Conservation (phyloP, 1,139 yeast species). For the Sugiyamaella xylanicola region DNA sequence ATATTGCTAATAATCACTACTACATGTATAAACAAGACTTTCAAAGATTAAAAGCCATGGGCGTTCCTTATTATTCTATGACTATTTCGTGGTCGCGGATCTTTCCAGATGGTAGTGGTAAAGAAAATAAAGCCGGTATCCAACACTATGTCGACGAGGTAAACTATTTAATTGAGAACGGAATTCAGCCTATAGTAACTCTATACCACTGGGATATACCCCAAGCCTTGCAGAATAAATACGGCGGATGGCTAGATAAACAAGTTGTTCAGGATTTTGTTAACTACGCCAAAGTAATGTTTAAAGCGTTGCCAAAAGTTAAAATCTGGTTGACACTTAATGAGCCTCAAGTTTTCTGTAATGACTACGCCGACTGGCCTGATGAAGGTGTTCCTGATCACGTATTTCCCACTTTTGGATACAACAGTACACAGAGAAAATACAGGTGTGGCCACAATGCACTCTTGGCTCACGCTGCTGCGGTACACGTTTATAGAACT, state of each 20-base stretch:
- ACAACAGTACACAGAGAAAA: conserved; percentile 24
- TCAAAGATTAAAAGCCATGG: conserved; percentile 43
- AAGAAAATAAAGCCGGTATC: conserved; percentile 42
- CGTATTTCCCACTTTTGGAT: conserved; percentile 32
- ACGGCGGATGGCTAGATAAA: conserved; percentile 40
- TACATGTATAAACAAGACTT: conserved; percentile 44
- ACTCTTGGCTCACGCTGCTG: conserved; percentile 40
- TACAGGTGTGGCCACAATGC: conserved; percentile 39
- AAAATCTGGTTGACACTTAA: conserved; percentile 44
- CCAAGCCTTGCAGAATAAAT: conserved; percentile 33
- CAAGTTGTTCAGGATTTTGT: conserved; percentile 43
- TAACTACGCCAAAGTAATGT: conserved; percentile 42
- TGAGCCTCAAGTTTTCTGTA: conserved; percentile 41
- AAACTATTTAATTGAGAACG: conserved; percentile 40
- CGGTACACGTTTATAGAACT: conserved; percentile 41
- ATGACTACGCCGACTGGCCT: conserved; percentile 31
- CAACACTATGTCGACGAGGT: conserved; percentile 46
- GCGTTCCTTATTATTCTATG: conserved; percentile 43
- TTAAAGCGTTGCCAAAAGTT: conserved; percentile 44
- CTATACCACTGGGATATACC: conserved; percentile 47
- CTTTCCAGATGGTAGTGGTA: conserved; percentile 41
- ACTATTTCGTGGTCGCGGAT: conserved; percentile 46
- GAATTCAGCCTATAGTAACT: conserved; percentile 44
- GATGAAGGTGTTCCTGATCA: conserved; percentile 27
- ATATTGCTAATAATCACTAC: conserved; percentile 44